Percentiles rank a stretch among this genome's conserved stretches.
Evolutionary conservation across 805 yeast genomes (phyloP).

Genomic region (Candida insectalens): DNA sequence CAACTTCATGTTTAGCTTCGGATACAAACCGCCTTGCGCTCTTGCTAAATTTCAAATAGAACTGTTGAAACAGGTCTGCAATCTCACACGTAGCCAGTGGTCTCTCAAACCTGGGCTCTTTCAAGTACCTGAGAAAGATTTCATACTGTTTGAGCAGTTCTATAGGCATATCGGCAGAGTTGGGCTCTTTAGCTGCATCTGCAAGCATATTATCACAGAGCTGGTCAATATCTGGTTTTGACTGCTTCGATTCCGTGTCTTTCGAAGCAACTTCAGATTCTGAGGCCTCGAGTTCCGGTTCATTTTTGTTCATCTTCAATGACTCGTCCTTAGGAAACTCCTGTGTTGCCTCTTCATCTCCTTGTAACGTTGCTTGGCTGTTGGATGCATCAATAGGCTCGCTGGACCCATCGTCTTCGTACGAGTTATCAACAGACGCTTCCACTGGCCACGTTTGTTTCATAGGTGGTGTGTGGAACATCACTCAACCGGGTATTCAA

Average conservation of each 20-base stretch:
- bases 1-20: slow-evolving; percentile 8
- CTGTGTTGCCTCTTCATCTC: background rate
- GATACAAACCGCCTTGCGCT: slow-evolving; percentile 12
- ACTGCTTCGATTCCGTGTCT: background rate
- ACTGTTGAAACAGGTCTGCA: slow-evolving; percentile 25
- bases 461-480: slow-evolving; percentile 27
- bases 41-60: slow-evolving; percentile 20
- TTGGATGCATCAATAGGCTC: slow-evolving; percentile 1
- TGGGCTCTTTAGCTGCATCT: slow-evolving; percentile 10
- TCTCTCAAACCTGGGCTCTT: slow-evolving; percentile 26
- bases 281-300: too few relatives aligned
- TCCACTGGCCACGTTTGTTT: slow-evolving; percentile 20
- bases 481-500: too few relatives aligned
- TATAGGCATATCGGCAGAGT: slow-evolving; percentile 19
- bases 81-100: slow-evolving; percentile 26
- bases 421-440: slow-evolving; percentile 17
- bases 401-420: slow-evolving; percentile 6
- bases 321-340: background rate
- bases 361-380: background rate
- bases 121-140: slow-evolving; percentile 20
- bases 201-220: slow-evolving; percentile 3
- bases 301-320: too few relatives aligned
- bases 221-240: background rate
- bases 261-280: too few relatives aligned
- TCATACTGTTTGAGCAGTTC: slow-evolving; percentile 17